These are phyloP conservation scores for Datura wrightii DNA, from an alignment of 257 asterid genomes.

Conservation along the genomic window DNA sequence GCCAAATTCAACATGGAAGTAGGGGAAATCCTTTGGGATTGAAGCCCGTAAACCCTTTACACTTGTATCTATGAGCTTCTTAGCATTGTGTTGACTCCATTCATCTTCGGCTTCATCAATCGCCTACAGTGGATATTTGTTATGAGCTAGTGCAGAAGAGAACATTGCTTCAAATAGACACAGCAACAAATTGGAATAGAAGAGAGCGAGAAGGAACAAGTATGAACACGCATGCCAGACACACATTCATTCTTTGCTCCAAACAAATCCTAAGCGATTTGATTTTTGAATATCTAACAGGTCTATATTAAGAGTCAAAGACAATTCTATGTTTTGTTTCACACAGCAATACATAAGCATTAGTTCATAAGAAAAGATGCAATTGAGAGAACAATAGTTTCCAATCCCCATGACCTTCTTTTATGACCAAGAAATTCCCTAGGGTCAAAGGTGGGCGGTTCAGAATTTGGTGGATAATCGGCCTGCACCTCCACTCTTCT, in stretches of 20 bases:
- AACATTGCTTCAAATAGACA: not conserved
- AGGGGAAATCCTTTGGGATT: constrained; percentile 90
- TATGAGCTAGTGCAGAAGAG: not conserved
- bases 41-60: constrained; percentile 82
- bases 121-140: constrained; percentile 56
- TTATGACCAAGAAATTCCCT: not conserved
- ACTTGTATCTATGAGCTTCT: constrained; percentile 94
- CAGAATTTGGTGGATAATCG: not conserved
- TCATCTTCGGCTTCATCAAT: constrained; percentile 98
- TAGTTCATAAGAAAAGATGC: not conserved
- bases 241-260: not conserved
- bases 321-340: constrained; percentile 1
- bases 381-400: not conserved
- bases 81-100: constrained; percentile 97
- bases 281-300: not conserved
- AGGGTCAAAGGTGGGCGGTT: not conserved
- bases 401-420: not conserved
- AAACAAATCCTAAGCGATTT: constrained; percentile 1
- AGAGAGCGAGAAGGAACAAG: not conserved
- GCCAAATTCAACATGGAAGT: constrained; percentile 95
- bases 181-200: not conserved
- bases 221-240: not conserved
- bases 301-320: not conserved
- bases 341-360: not conserved
- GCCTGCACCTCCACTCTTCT: not conserved